Percentiles rank a stretch among this genome's conserved stretches.
These are phyloP conservation scores for Rutstroemia sp. DNA, from an alignment of 2,329 filamentous ascomycete genomes.

Conservation along the genomic window DNA sequence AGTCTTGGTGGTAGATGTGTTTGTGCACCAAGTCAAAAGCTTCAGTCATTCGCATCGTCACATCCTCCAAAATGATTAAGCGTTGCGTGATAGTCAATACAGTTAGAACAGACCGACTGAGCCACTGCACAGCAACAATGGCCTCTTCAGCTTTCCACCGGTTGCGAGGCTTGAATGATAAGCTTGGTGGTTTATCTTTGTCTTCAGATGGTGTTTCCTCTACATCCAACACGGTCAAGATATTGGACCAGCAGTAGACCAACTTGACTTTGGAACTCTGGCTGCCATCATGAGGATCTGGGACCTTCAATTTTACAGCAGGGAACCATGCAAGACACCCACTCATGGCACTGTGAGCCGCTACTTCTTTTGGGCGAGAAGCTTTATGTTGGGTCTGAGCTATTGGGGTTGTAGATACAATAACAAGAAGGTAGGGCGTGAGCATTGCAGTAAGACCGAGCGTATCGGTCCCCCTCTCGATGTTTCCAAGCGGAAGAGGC, in stretches of 20 bases:
- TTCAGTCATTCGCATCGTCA: slow-evolving; percentile 82
- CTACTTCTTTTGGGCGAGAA: slow-evolving; percentile 81
- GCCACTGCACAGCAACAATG: slow-evolving; percentile 94
- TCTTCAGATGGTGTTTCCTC: slow-evolving; percentile 63
- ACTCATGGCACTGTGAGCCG: slow-evolving; percentile 83
- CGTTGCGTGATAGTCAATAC: slow-evolving; percentile 92
- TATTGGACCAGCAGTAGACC: slow-evolving; percentile 97
- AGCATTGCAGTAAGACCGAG: slow-evolving; percentile 92
- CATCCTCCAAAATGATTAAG: slow-evolving; percentile 86
- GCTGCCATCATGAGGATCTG: slow-evolving; percentile 58
- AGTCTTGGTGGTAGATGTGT: slow-evolving; percentile 83
- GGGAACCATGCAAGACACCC: slow-evolving; percentile 97
- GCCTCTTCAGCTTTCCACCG: slow-evolving; percentile 92
- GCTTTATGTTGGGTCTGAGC: slow-evolving; percentile 96
- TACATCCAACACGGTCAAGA: slow-evolving; percentile 88
- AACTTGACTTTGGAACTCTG: slow-evolving; percentile 76
- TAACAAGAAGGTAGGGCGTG: slow-evolving; percentile 89
- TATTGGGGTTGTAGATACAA: slow-evolving; percentile 93
- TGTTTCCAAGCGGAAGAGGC: slow-evolving; percentile 85
- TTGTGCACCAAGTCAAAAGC: slow-evolving; percentile 87
- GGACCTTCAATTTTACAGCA: slow-evolving; percentile 80
- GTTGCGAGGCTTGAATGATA: slow-evolving; percentile 76
- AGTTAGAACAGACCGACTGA: slow-evolving; percentile 85
- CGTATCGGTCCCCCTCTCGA: slow-evolving; percentile 78
- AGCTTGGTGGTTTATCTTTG: slow-evolving; percentile 67